Conservation (phyloP, 1,139 yeast species). For the Nakaseomyces uthaithaninus region DNA sequence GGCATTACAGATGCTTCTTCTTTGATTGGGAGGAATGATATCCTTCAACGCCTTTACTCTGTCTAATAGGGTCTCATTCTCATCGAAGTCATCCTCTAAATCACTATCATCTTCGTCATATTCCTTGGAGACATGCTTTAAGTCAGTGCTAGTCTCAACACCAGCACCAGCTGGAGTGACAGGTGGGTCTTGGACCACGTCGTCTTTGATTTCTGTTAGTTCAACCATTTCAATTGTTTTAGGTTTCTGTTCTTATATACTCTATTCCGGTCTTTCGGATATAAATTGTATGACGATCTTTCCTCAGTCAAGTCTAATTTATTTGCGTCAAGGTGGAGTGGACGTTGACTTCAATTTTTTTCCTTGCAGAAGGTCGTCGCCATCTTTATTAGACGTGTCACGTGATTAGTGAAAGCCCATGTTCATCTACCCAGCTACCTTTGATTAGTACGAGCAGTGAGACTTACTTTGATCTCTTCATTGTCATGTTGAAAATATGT, state of each 20-base stretch:
- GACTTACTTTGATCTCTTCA: no score
- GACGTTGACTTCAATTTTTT: no score
- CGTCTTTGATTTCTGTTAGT: constrained; percentile 30
- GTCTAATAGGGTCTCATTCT: constrained; percentile 75
- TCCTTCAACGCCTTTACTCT: constrained; percentile 88
- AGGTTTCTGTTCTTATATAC: background rate
- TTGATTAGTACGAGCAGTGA: no score
- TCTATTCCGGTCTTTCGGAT: no score
- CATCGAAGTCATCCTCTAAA: constrained; percentile 68
- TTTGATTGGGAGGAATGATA: constrained; percentile 81
- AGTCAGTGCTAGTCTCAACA: constrained; percentile 16
- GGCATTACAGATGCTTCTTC: constrained; percentile 39
- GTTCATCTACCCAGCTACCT: no score
- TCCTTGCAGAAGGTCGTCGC: no score
- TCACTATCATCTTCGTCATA: constrained; percentile 45
- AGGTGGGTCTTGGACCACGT: constrained; percentile 21
- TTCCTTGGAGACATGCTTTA: constrained; percentile 19
- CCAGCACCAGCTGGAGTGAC: constrained; percentile 21
- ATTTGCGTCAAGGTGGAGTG: no score
- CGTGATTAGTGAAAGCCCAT: no score
- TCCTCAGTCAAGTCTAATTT: no score
- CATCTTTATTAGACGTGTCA: no score
- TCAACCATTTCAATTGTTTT: constrained; percentile 24
- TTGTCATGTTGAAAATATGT: no score
- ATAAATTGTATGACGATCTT: no score